Evolutionary conservation across 2,329 filamentous ascomycete species (phyloP), one percentile per base, ranked within the genome.

Genomic region (Xylariaceae sp.): DNA sequence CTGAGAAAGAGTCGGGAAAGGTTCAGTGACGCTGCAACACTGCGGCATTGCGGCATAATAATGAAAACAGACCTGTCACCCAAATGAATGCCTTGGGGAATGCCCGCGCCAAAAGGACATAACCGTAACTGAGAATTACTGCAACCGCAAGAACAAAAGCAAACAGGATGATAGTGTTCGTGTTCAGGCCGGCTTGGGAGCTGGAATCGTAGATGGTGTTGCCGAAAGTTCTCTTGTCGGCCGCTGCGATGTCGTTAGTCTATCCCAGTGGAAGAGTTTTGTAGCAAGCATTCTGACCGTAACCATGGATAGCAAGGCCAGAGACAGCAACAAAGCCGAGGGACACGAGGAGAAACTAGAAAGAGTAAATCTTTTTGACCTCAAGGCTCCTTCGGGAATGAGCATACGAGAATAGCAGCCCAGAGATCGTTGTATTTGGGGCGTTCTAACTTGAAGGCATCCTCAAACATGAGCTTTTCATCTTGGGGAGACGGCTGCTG

Each of bases 11-110:
- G 48, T 47, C 51, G 45, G 5, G 39, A 10, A 21, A 6, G 6
- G 14, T 23, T 12, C 7, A 17, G 3, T 14, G n/a, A 5, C 17
- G 16, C 25, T 5, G 5, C 3, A 19, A 17, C 2, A 25, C 16
- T 11, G n/a, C n/a, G n/a, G n/a, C n/a, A n/a, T n/a, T n/a, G n/a
- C n/a, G n/a, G n/a, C n/a, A n/a, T n/a, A n/a, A n/a, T n/a, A n/a
- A n/a, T n/a, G n/a, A n/a, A 7, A 20, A 19, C 38, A 14, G 47
- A 53, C 88, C 89, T 0, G 90, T 94, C 32, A 90, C 79, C 88
- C 89, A 96, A 63, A 96, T 94, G 56, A 95, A 90, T 61, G 88
- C 80, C 68, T 93, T 94, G 3, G 91, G 90, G 54, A 92, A 92
- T 37, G 79, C 69, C 44, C 89, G 81, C 6, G 88, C 86, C 2